phyloP scores from a whole-genome alignment of 352 stramenopile genomes.

The Phytophthora megakarya region DNA sequence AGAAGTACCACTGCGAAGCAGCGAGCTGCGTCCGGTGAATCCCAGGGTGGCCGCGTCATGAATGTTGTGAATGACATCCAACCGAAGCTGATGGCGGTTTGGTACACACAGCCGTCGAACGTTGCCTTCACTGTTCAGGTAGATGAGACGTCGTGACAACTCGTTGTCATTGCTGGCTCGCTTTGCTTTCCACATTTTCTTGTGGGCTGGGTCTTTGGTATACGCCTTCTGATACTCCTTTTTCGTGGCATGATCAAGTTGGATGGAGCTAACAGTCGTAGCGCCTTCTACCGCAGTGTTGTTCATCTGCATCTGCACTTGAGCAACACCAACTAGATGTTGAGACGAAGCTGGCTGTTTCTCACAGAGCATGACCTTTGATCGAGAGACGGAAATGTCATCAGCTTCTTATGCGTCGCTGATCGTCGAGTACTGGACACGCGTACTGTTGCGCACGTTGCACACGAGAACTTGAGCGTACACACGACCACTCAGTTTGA shows the following conservation, averaged over 20 bases:
- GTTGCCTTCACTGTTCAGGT: constrained; percentile 2
- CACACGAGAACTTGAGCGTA: neutral
- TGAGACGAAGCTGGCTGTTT: neutral
- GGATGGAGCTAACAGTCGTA: neutral
- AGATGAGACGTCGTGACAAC: neutral
- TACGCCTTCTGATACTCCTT: constrained; percentile 1
- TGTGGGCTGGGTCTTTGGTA: neutral
- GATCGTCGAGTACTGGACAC: neutral
- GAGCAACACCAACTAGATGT: neutral
- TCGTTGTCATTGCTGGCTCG: neutral
- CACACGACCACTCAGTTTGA: too few species aligned
- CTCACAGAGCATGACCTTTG: constrained; percentile 6
- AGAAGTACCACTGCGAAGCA: constrained; percentile 7
- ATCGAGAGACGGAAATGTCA: neutral
- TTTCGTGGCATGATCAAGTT: constrained; percentile 2
- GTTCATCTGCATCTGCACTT: neutral
- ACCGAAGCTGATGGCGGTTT: constrained; percentile 9
- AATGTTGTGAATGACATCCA: constrained; percentile 1
- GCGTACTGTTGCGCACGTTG: neutral
- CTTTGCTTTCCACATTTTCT: neutral
- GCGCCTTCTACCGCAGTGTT: neutral
- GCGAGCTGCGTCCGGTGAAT: constrained; percentile 2
- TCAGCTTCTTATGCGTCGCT: neutral
- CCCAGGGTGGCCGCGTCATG: constrained; percentile 8
- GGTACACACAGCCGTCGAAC: constrained; percentile 1